A percentile compares a stretch with the other conserved stretches of the same genome.
Conservation (phyloP, 176 grass and related monocot species). For the Avena insularis region DNA sequence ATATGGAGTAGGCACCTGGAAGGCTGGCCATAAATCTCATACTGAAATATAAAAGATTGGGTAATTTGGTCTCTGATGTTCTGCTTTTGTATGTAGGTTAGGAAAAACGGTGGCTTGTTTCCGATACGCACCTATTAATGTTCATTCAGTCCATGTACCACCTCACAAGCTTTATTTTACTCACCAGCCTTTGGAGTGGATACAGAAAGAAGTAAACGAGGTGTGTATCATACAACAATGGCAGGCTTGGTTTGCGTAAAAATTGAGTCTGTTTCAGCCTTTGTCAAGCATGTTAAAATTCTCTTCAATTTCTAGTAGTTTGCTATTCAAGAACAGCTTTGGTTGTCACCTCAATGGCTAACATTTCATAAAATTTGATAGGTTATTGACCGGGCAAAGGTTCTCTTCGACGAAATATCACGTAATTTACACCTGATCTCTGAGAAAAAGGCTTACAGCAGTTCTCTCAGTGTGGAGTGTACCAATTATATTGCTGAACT, state of each 20-base stretch:
- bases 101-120: slow-evolving; percentile 94
- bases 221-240: slow-evolving; percentile 55
- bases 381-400: slow-evolving; percentile 69
- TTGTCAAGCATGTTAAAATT: slow-evolving; percentile 27
- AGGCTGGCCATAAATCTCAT: slow-evolving; percentile 30
- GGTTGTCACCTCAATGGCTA: slow-evolving; percentile 27
- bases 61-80: slow-evolving; percentile 44
- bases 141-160: slow-evolving; percentile 89
- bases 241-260: slow-evolving; percentile 43
- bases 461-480: slow-evolving; percentile 48
- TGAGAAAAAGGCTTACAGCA: slow-evolving; percentile 53
- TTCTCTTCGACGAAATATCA: slow-evolving; percentile 75
- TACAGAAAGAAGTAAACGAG: slow-evolving; percentile 85
- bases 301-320: background rate
- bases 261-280: slow-evolving; percentile 5
- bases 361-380: slow-evolving; percentile 49
- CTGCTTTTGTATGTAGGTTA: slow-evolving; percentile 61
- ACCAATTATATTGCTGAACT: slow-evolving; percentile 69
- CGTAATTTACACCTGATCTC: slow-evolving; percentile 48
- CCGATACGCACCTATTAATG: slow-evolving; percentile 78
- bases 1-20: background rate
- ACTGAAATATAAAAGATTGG: slow-evolving; percentile 17
- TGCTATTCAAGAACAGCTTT: slow-evolving; percentile 33
- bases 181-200: slow-evolving; percentile 84
- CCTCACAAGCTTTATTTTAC: slow-evolving; percentile 88